Evolutionary conservation across 768 basidiomycete species (phyloP).

Genomic region (Amanita rubescens): DNA sequence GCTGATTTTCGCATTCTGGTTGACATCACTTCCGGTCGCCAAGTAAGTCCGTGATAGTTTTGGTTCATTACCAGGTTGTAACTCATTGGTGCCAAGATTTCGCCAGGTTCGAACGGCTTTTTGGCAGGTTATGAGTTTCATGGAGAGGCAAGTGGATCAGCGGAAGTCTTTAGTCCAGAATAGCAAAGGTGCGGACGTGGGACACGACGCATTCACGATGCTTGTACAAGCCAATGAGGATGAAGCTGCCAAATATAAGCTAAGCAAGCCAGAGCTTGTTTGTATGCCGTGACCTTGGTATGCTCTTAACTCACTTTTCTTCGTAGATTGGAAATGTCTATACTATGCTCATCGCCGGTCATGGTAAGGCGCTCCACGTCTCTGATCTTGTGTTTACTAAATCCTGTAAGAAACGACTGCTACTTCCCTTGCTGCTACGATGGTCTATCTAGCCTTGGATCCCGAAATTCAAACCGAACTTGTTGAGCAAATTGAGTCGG

Average conservation of each 20-base stretch:
- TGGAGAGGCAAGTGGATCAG: slow-evolving; percentile 28
- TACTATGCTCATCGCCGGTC: slow-evolving; percentile 49
- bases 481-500: slow-evolving; percentile 28
- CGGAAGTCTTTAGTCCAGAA: slow-evolving; percentile 25
- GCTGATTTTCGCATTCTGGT: not conserved
- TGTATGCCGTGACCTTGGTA: not conserved
- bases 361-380: slow-evolving; percentile 29
- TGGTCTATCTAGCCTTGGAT: slow-evolving; percentile 35
- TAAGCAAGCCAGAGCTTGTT: slow-evolving; percentile 28
- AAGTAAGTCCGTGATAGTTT: slow-evolving; percentile 21
- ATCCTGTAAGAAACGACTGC: slow-evolving; percentile 35
- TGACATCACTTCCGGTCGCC: slow-evolving; percentile 18
- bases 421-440: slow-evolving; percentile 32
- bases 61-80: not conserved
- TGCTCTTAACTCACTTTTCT: not conserved
- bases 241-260: slow-evolving; percentile 29
- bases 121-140: slow-evolving; percentile 26
- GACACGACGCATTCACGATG: slow-evolving; percentile 31
- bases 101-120: slow-evolving; percentile 21
- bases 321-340: slow-evolving; percentile 28
- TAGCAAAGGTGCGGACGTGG: not conserved
- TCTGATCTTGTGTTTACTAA: not conserved
- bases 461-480: slow-evolving; percentile 37
- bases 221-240: slow-evolving; percentile 40
- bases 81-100: slow-evolving; percentile 21